phyloP scores from a whole-genome alignment of 1,284 basidiomycete species.

The Papiliotrema flavescens region DNA sequence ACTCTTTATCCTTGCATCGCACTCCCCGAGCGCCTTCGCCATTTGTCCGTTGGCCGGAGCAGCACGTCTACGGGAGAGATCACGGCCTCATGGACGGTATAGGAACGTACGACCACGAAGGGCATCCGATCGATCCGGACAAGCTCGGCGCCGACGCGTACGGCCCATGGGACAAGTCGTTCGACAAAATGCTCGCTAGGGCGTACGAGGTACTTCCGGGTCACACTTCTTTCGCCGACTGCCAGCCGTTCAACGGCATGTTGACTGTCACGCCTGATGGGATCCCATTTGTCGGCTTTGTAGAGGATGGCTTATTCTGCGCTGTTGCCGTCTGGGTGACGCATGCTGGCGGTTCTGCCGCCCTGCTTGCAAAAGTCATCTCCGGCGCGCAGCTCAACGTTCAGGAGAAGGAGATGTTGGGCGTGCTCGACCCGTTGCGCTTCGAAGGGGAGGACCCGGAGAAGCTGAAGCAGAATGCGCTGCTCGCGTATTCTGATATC shows the following conservation, averaged over 20 bases:
- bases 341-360: slow-evolving; percentile 20
- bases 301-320: slow-evolving; percentile 16
- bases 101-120: slow-evolving; percentile 26
- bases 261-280: slow-evolving; percentile 31
- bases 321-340: slow-evolving; percentile 31
- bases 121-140: slow-evolving; percentile 6
- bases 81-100: slow-evolving; percentile 29
- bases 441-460: slow-evolving; percentile 26
- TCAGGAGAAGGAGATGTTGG: slow-evolving; percentile 10
- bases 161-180: slow-evolving; percentile 14
- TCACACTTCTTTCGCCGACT: slow-evolving; percentile 9
- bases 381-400: neutral
- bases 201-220: slow-evolving; percentile 13
- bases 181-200: slow-evolving; percentile 10
- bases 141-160: slow-evolving; percentile 12
- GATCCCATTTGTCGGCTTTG: slow-evolving; percentile 20
- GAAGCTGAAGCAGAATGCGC: slow-evolving; percentile 7
- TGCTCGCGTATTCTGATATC: slow-evolving; percentile 27
- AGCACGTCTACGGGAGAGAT: slow-evolving; percentile 28
- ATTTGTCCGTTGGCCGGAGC: slow-evolving; percentile 22
- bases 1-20: slow-evolving; percentile 11
- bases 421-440: slow-evolving; percentile 22
- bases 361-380: slow-evolving; percentile 19
- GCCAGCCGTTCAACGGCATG: slow-evolving; percentile 24
- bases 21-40: slow-evolving; percentile 4